A percentile compares a stretch with the other conserved stretches of the same genome.
Evolutionary conservation across 176 grass and related monocot genomes (phyloP).

Genomic region (Guadua angustifolia): DNA sequence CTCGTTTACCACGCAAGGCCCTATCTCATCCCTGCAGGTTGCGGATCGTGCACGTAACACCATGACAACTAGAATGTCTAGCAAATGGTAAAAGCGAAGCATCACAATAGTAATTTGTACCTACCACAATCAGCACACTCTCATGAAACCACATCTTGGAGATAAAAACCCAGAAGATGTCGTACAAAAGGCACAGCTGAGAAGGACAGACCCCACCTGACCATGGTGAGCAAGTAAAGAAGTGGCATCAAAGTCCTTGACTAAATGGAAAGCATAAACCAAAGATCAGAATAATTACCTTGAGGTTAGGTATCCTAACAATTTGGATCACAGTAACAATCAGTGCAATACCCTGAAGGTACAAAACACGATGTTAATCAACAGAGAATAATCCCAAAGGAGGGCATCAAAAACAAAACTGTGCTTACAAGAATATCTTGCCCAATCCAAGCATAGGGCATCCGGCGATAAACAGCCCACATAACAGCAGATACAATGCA

Average conservation of each 20-base stretch:
- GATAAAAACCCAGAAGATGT: constrained; percentile 98
- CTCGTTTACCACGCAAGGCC: no score
- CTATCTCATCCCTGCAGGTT: no score
- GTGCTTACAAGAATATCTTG: constrained; percentile 97
- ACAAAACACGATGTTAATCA: constrained; percentile 13
- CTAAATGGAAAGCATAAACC: background rate
- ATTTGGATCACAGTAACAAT: constrained; percentile 98
- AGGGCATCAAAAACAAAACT: constrained; percentile 13
- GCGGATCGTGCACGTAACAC: no score
- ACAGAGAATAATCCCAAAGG: constrained; percentile 32
- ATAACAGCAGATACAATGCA: constrained; percentile 79
- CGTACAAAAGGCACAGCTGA: constrained; percentile 93
- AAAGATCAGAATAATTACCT: constrained; percentile 57
- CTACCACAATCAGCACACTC: constrained; percentile 99
- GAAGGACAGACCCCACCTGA: constrained; percentile 86
- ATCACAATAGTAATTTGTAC: constrained; percentile 28
- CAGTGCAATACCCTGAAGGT: constrained; percentile 75
- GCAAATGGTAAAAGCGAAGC: constrained; percentile 4
- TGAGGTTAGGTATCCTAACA: constrained; percentile 89
- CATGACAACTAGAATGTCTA: constrained; percentile 16
- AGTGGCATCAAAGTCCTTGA: constrained; percentile 27
- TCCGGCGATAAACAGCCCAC: constrained; percentile 72
- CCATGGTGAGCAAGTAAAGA: constrained; percentile 38
- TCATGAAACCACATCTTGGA: constrained; percentile 97
- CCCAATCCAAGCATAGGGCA: constrained; percentile 84